Conservation (phyloP, 2,329 filamentous ascomycete genomes). For the Colletotrichum echinochloae region DNA sequence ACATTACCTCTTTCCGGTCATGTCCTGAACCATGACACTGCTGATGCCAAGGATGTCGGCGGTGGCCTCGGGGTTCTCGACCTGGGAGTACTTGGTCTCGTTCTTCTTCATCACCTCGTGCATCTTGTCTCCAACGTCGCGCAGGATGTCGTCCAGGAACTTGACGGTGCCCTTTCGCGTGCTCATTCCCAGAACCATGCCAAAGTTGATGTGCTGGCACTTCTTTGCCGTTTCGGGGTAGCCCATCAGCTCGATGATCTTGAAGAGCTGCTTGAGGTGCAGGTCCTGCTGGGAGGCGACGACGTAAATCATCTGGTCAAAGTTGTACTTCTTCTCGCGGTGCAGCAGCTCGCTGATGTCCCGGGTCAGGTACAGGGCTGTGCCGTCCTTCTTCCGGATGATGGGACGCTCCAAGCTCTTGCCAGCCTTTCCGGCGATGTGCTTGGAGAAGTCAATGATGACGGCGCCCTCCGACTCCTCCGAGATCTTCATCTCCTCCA, state of each 20-base stretch:
- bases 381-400: slow-evolving; percentile 79
- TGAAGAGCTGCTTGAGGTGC: slow-evolving; percentile 80
- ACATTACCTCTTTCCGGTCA: slow-evolving; percentile 88
- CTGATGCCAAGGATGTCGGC: slow-evolving; percentile 94
- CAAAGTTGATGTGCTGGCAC: slow-evolving; percentile 82
- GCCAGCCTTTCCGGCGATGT: slow-evolving; percentile 73
- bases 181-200: slow-evolving; percentile 77
- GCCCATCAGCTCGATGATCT: slow-evolving; percentile 79
- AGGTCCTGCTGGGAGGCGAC: slow-evolving; percentile 79
- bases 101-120: slow-evolving; percentile 97
- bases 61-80: slow-evolving; percentile 82
- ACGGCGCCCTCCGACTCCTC: slow-evolving; percentile 79
- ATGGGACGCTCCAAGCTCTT: slow-evolving; percentile 79
- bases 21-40: slow-evolving; percentile 97
- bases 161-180: slow-evolving; percentile 80
- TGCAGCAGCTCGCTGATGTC: slow-evolving; percentile 81
- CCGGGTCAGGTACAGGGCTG: slow-evolving; percentile 81
- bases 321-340: slow-evolving; percentile 63
- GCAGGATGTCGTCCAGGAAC: slow-evolving; percentile 78
- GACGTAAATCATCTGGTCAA: slow-evolving; percentile 84
- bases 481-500: slow-evolving; percentile 73
- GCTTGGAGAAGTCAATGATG: slow-evolving; percentile 78
- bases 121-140: slow-evolving; percentile 92
- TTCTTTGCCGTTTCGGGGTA: slow-evolving; percentile 75
- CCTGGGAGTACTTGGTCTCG: slow-evolving; percentile 87